These are phyloP conservation scores for Termitomyces sp. DNA, from an alignment of 768 basidiomycete species.

Conservation along the genomic window DNA sequence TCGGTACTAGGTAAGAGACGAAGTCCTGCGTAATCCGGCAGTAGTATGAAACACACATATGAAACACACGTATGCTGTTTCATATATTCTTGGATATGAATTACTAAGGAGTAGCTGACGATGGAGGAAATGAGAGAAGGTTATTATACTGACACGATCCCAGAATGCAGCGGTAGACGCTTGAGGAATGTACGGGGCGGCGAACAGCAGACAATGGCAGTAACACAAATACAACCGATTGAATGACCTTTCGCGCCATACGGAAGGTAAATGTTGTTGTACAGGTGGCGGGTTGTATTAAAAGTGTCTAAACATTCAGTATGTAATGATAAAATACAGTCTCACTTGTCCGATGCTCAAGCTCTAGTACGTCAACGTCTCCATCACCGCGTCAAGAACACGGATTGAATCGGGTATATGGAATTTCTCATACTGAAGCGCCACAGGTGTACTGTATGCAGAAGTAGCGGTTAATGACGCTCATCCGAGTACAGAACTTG, in stretches of 20 bases:
- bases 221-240: background rate
- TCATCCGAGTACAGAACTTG: background rate
- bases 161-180: background rate
- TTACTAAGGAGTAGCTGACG: background rate
- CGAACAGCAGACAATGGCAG: background rate
- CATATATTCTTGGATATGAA: background rate
- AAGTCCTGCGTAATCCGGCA: too few species aligned
- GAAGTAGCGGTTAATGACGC: background rate
- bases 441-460: conserved; percentile 64
- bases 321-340: background rate
- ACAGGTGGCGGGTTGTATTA: background rate
- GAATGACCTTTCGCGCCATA: background rate
- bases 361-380: conserved; percentile 66
- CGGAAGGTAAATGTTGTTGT: background rate
- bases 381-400: conserved; percentile 76
- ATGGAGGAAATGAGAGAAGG: too few species aligned
- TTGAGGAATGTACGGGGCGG: background rate
- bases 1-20: too few species aligned
- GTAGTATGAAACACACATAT: background rate
- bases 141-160: too few species aligned
- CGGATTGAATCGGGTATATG: conserved; percentile 85
- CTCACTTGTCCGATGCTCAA: background rate
- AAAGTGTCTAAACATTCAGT: background rate
- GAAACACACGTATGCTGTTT: too few species aligned
- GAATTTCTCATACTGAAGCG: conserved; percentile 87